phyloP scores from a whole-genome alignment of 768 basidiomycete species.

The Coprinopsis marcescibilis region DNA sequence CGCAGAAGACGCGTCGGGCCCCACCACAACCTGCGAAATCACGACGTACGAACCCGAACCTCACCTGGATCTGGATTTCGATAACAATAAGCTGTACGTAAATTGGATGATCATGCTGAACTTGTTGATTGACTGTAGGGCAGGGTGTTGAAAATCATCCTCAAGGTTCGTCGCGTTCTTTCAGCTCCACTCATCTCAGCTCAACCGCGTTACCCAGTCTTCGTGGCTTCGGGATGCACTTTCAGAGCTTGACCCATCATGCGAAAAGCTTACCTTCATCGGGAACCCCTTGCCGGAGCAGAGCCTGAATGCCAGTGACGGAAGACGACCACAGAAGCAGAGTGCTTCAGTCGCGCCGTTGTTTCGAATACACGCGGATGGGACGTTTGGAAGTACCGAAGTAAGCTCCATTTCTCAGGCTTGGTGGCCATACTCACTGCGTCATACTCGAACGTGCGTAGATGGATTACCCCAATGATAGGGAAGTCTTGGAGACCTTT shows the following conservation, averaged over 20 bases:
- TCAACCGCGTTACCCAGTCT: conserved; percentile 37
- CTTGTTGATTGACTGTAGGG: neutral
- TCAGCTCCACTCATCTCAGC: neutral
- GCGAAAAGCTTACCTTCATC: conserved; percentile 78
- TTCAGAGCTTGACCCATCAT: conserved; percentile 85
- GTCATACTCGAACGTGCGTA: conserved; percentile 23
- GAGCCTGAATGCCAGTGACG: conserved; percentile 9
- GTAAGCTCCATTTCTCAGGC: conserved; percentile 28
- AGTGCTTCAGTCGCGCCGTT: conserved; percentile 44
- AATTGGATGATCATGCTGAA: neutral
- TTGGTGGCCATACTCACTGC: neutral
- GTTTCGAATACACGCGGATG: conserved; percentile 75
- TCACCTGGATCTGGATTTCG: conserved; percentile 73
- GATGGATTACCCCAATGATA: conserved; percentile 96
- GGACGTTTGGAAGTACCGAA: conserved; percentile 83
- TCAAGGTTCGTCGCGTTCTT: conserved; percentile 50
- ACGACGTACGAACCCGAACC: conserved; percentile 82
- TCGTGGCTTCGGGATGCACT: conserved; percentile 93
- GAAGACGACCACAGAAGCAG: conserved; percentile 21
- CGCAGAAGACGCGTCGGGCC: conserved; percentile 73
- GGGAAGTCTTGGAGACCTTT: conserved; percentile 86
- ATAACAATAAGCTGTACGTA: conserved; percentile 53
- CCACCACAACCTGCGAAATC: conserved; percentile 84
- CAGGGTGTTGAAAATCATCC: conserved; percentile 76
- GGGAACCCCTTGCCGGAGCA: conserved; percentile 53